Conservation (phyloP, 2,329 filamentous ascomycete genomes). For the Penicillium sp. region DNA sequence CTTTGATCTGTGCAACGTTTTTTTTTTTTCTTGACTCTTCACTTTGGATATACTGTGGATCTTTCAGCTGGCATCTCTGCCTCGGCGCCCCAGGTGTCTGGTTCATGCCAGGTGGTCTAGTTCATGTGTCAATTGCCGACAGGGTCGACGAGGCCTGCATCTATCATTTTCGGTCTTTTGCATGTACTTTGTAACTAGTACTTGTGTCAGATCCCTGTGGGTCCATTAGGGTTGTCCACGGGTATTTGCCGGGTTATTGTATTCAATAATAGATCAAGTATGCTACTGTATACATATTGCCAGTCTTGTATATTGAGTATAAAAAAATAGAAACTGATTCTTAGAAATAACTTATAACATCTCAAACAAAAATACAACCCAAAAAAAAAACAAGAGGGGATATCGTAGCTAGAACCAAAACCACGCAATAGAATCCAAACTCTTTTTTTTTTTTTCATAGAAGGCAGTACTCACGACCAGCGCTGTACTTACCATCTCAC, state of each 20-base stretch:
- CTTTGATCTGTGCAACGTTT: conserved; percentile 4
- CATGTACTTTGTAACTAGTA: not conserved
- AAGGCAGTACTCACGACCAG: conserved; percentile 15
- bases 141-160: not conserved
- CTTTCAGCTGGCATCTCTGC: conserved; percentile 25
- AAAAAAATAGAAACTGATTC: not conserved
- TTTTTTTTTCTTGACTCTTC: not conserved
- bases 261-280: too few relatives aligned
- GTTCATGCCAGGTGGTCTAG: conserved; percentile 18
- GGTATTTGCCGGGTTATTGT: too few relatives aligned
- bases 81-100: conserved; percentile 22
- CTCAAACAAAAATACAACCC: not conserved
- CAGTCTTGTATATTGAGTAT: not conserved
- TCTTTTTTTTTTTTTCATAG: conserved; percentile 1
- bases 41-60: not conserved
- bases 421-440: conserved; percentile 9
- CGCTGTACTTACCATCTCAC: conserved; percentile 12
- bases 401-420: conserved; percentile 23
- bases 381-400: conserved; percentile 14
- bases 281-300: not conserved
- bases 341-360: not conserved
- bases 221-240: not conserved
- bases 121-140: conserved; percentile 7
- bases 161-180: not conserved
- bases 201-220: not conserved